Base-by-base conservation (phyloP, 306 rosid genomes). In the Rubus idaeus region DNA sequence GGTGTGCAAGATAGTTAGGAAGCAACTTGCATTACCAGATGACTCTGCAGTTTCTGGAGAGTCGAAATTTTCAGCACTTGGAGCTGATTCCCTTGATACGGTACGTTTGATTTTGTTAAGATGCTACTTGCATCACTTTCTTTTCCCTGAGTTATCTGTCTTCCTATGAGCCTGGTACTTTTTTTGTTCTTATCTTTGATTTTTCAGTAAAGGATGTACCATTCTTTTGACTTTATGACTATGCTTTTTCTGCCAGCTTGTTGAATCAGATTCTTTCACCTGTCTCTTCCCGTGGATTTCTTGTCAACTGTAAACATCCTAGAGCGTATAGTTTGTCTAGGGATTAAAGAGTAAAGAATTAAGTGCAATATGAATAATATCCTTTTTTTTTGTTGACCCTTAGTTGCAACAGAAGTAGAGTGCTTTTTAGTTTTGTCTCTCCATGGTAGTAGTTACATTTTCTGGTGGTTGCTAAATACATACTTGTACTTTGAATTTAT, bases 61-160 rank as follows among this genome's bases (percentile, higher is more conserved):
- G 65, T 89, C 97, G 13, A 88, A 84, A 52, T 88, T 93, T 73
- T 16, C 88, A 0, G 84, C 88, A 4, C 94, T 93, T 64, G 98
- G 98, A 78, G 96, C 96, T 66, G 96, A 93, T 85, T 93, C 98
- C 16, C 96, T 89, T 21, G 94, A 93, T 85, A 89, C 95, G 86
- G 98, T 93, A 84, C 39, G 8, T 5, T 49, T 71, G 41, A 68
- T 73, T 11, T 26, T 61, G 46, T 17, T 60, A 16, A 16, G 17
- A 14, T 16, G 52, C 44, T 57, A 42, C 26, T 10, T 55, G 12
- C n/a, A 41, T 30, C 42, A 5, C 16, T 57, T 73, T 47, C 44
- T 14, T 8, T 20, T 13, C 47, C 21, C 42, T 57, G 21, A 57
- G 8, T 56, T 41, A 5, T 53, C 13, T 35, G 56, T 17, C 52